These are phyloP conservation scores for Pythium angustatum DNA, from an alignment of 352 stramenopile species.

Conservation along the genomic window DNA sequence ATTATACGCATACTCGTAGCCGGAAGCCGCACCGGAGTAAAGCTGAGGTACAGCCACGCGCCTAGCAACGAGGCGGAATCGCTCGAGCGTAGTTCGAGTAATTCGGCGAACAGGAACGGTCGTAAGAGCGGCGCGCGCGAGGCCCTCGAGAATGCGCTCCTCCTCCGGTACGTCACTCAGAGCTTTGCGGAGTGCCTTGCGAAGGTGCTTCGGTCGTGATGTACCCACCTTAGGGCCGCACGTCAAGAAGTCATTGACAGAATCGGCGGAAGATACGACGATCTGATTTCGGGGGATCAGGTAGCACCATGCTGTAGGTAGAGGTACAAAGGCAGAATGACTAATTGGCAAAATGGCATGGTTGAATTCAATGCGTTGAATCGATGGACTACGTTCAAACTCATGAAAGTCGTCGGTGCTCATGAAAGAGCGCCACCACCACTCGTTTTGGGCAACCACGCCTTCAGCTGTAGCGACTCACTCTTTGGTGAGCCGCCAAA, in stretches of 20 bases:
- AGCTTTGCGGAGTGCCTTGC: not conserved
- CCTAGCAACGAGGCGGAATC: not conserved
- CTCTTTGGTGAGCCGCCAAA: too few relatives aligned
- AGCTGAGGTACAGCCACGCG: not conserved
- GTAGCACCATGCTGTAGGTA: not conserved
- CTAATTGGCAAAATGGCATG: too few relatives aligned
- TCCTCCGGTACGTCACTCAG: slow-evolving; percentile 2
- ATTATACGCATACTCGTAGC: slow-evolving; percentile 6
- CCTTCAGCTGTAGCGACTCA: too few relatives aligned
- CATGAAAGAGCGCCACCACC: not conserved
- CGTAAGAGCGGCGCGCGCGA: not conserved
- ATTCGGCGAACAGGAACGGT: not conserved
- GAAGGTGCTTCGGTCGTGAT: slow-evolving; percentile 5
- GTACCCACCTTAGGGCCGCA: not conserved
- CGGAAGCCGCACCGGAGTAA: not conserved
- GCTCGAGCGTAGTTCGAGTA: not conserved
- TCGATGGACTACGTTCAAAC: too few relatives aligned
- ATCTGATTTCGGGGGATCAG: not conserved
- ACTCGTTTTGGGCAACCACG: not conserved
- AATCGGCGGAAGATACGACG: not conserved
- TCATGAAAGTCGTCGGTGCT: too few relatives aligned
- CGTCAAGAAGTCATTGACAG: not conserved
- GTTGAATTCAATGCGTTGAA: too few relatives aligned
- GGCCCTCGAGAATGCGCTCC: not conserved
- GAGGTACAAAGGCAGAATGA: not conserved